Conservation (phyloP, 352 stramenopile genomes). For the Pythium diclinum region DNA sequence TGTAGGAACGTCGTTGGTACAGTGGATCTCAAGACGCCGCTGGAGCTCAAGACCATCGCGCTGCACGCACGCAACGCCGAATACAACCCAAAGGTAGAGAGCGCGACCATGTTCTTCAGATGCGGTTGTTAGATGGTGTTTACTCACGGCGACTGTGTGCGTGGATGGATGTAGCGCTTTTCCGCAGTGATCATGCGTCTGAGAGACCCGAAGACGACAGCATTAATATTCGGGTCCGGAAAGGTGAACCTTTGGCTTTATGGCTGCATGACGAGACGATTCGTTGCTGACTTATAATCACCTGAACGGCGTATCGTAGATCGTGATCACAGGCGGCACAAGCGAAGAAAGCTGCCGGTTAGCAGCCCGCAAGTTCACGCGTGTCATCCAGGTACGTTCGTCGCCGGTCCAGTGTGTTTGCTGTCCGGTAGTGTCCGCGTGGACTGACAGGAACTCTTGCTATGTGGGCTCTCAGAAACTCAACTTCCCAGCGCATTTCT, state of each 20-base stretch:
- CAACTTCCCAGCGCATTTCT: constrained; percentile 82
- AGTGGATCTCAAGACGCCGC: constrained; percentile 92
- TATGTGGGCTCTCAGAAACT: constrained; percentile 61
- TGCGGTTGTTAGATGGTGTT: neutral
- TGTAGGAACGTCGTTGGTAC: constrained; percentile 91
- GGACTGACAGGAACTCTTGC: neutral
- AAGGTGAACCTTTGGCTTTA: constrained; percentile 49
- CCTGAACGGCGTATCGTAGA: constrained; percentile 31
- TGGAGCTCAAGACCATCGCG: constrained; percentile 98
- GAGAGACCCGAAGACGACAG: constrained; percentile 95
- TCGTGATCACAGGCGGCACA: constrained; percentile 82
- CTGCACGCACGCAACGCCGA: constrained; percentile 97
- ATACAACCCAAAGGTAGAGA: constrained; percentile 96
- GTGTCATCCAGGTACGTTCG: constrained; percentile 68
- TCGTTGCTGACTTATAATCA: neutral
- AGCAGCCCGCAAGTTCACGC: constrained; percentile 83
- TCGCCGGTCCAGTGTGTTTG: neutral
- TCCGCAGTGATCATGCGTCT: constrained; percentile 95
- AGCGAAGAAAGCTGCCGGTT: constrained; percentile 82
- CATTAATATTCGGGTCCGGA: constrained; percentile 97
- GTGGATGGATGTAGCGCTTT: constrained; percentile 75
- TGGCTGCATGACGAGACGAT: too few relatives aligned
- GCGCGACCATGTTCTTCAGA: neutral
- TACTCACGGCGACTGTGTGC: neutral
- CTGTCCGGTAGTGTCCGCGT: neutral